Evolutionary conservation across 2,329 filamentous ascomycete species (phyloP).

Genomic region (Xylariomycetidae sp.): DNA sequence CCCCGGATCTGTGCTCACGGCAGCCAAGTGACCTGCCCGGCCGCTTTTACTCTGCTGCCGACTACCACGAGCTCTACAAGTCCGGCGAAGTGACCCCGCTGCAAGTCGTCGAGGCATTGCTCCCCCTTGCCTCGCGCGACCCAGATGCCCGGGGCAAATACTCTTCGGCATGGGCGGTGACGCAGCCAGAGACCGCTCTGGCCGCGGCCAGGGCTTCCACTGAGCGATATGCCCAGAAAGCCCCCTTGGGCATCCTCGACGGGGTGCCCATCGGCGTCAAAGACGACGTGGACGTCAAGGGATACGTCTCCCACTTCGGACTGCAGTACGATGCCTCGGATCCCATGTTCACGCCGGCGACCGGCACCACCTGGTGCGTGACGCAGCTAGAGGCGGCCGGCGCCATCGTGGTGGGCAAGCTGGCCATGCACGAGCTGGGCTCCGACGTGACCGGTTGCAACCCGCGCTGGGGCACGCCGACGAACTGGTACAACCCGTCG

Average conservation of each 20-base stretch:
- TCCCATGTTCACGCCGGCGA: constrained; percentile 42
- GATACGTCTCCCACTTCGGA: constrained; percentile 62
- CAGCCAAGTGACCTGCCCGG: constrained; percentile 35
- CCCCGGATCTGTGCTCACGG: constrained; percentile 33
- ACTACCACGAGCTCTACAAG: constrained; percentile 72
- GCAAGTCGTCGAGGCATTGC: constrained; percentile 63
- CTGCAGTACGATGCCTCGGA: constrained; percentile 53
- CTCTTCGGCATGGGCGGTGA: constrained; percentile 66
- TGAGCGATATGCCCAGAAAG: constrained; percentile 61
- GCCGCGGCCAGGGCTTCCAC: constrained; percentile 69
- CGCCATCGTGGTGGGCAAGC: constrained; percentile 68
- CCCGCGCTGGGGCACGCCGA: constrained; percentile 64
- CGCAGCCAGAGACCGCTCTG: constrained; percentile 54
- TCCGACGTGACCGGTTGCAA: constrained; percentile 84
- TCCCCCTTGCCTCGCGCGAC: constrained; percentile 64
- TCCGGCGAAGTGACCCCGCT: constrained; percentile 65
- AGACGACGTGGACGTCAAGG: constrained; percentile 68
- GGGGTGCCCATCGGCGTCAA: constrained; percentile 81
- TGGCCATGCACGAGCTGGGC: constrained; percentile 75
- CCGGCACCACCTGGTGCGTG: constrained; percentile 63
- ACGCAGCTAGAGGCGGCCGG: constrained; percentile 66
- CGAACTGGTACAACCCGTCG: constrained; percentile 67
- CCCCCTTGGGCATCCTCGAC: constrained; percentile 64
- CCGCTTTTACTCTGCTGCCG: constrained; percentile 63
- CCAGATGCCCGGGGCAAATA: constrained; percentile 50